Evolutionary conservation across 306 rosid species (phyloP), one percentile per base, ranked within the genome.

Genomic region (Rosa lucieae): DNA sequence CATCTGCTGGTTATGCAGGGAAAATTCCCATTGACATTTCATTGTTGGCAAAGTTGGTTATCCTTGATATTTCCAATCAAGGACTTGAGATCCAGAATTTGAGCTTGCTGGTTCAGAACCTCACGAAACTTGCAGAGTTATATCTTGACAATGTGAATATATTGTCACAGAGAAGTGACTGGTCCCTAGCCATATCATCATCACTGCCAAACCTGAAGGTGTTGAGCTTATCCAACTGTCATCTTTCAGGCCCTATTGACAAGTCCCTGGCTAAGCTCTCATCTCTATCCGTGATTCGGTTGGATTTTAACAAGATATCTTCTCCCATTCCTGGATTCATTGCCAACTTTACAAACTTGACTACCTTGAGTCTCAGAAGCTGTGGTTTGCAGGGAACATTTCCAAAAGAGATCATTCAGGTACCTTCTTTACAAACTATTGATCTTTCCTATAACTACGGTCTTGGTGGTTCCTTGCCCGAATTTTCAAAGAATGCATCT

Each of bases 71-170:
- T 13, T 72, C 85, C 51, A 39, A 35, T 29, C 63, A 74, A 26
- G 40, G 66, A 5, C 72, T 79, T 29, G 78, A 39, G 74, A 55
- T 65, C 18, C 85, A 81, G 32, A 43, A 70, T 80, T 79, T 87
- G n/a, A 48, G 1, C 17, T 26, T 3, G 46, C 42, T 84, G 1
- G 11, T 82, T 69, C 66, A 58, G 55, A 87, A 86, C 46, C 82
- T 92, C 63, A 49, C 70, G 1, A 23, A 77, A 17, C 74, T 90
- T 56, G 68, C 42, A 56, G 79, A 82, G 42, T 48, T 90, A 21
- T 42, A 44, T 85, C 73, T 92, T 0, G 89, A 92, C 77, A 87
- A 89, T 71, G 83, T 86, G 9, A 17, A 5, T 11, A 70, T 86
- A 66, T 73, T 87, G 17, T 85, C 80, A 0, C 3, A 6, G 14